A percentile compares a stretch with the other conserved stretches of the same genome.
These are phyloP conservation scores for Lagenidium giganteum DNA, from an alignment of 352 stramenopile genomes.

Conservation along the genomic window DNA sequence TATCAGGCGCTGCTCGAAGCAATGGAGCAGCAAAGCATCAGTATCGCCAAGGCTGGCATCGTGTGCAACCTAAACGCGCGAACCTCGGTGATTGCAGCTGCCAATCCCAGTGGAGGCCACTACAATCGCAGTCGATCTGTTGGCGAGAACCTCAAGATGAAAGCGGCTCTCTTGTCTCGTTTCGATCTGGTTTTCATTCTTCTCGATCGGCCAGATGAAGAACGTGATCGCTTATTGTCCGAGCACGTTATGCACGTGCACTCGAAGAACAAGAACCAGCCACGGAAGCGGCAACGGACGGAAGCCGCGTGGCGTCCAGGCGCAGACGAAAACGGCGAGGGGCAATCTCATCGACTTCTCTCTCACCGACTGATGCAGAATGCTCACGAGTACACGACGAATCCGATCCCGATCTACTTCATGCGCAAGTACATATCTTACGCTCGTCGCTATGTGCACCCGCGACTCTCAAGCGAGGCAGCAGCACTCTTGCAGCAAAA, in stretches of 20 bases:
- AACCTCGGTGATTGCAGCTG: conserved; percentile 92
- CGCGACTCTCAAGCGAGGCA: conserved; percentile 42
- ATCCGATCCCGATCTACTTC: conserved; percentile 42
- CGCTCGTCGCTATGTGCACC: conserved; percentile 86
- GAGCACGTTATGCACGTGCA: conserved; percentile 92
- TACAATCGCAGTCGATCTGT: conserved; percentile 93
- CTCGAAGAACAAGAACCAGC: conserved; percentile 7
- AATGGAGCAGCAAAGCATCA: conserved; percentile 98
- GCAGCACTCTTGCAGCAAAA: conserved; percentile 48
- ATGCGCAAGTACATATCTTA: conserved; percentile 95
- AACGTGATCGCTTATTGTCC: conserved; percentile 88
- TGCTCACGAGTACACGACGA: conserved; percentile 17
- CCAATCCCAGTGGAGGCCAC: conserved; percentile 92
- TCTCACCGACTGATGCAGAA: conserved; percentile 23
- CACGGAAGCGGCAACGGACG: conserved; percentile 10
- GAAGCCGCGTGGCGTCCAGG: not conserved
- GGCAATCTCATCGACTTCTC: conserved; percentile 15
- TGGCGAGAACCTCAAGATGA: conserved; percentile 93
- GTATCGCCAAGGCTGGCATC: conserved; percentile 70
- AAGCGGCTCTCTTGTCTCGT: conserved; percentile 86
- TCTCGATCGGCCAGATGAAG: conserved; percentile 85
- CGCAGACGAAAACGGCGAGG: not conserved
- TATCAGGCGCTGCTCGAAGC: conserved; percentile 88
- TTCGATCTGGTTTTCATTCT: conserved; percentile 97
- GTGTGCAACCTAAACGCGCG: conserved; percentile 89